A percentile compares a stretch with the other conserved stretches of the same genome.
Evolutionary conservation across 495 filamentous ascomycete species (phyloP).

Genomic region (Cairneyella variabilis): DNA sequence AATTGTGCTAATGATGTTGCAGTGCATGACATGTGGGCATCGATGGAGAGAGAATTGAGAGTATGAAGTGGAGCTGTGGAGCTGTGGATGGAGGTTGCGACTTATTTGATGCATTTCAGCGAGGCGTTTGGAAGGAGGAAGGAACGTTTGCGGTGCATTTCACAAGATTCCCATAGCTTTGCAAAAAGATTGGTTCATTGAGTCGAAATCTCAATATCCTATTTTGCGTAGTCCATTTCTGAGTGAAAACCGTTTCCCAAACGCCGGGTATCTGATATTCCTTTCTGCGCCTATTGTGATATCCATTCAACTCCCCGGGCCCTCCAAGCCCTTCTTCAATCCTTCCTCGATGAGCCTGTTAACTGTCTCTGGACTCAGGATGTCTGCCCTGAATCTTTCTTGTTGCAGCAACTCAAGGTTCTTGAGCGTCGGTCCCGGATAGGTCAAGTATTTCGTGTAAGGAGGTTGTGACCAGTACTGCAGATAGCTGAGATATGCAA

Average conservation of each 20-base stretch:
- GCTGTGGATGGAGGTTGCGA: not conserved
- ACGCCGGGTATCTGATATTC: not conserved
- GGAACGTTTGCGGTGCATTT: not conserved
- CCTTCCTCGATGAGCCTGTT: conserved; percentile 57
- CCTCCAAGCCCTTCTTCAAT: conserved; percentile 14
- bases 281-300: not conserved
- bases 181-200: not conserved
- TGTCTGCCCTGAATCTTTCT: conserved; percentile 76
- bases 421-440: conserved; percentile 79
- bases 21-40: conserved; percentile 57
- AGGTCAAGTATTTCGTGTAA: conserved; percentile 75
- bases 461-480: conserved; percentile 81
- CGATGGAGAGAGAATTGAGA: conserved; percentile 51
- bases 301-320: conserved; percentile 9
- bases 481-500: conserved; percentile 79
- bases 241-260: no score
- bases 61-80: not conserved
- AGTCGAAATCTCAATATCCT: not conserved
- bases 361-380: conserved; percentile 70
- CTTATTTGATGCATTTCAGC: conserved; percentile 23
- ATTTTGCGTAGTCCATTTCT: not conserved
- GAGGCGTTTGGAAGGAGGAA: conserved; percentile 13
- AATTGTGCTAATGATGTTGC: conserved; percentile 19
- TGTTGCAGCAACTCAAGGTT: conserved; percentile 79
- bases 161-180: not conserved